A percentile compares a stretch with the other conserved stretches of the same genome.
Evolutionary conservation across 2,329 filamentous ascomycete genomes (phyloP).

Genomic region (Verruconis gallopava): DNA sequence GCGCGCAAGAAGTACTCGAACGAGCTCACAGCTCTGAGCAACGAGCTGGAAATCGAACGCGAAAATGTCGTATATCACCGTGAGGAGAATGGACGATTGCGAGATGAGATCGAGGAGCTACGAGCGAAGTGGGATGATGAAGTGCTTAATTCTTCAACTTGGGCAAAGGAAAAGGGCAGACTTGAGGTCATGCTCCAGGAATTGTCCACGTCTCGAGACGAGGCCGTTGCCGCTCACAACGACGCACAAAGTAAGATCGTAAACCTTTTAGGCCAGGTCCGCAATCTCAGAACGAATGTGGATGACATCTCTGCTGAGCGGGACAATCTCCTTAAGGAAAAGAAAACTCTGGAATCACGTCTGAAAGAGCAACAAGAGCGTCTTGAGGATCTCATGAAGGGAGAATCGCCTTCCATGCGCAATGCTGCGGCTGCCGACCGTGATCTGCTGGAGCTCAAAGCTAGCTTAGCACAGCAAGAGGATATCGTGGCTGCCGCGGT

Average conservation of each 20-base stretch:
- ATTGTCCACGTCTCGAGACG: slow-evolving; percentile 80
- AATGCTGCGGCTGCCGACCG: slow-evolving; percentile 82
- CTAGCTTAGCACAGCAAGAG: slow-evolving; percentile 79
- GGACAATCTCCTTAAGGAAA: slow-evolving; percentile 74
- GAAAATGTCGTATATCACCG: slow-evolving; percentile 78
- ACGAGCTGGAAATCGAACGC: slow-evolving; percentile 84
- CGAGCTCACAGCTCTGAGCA: slow-evolving; percentile 77
- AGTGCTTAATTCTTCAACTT: slow-evolving; percentile 91
- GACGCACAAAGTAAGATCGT: slow-evolving; percentile 92
- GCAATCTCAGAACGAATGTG: slow-evolving; percentile 66
- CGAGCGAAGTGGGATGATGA: slow-evolving; percentile 97
- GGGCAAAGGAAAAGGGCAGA: slow-evolving; percentile 94
- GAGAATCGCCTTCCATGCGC: slow-evolving; percentile 75
- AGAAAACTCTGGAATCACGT: slow-evolving; percentile 74
- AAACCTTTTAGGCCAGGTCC: slow-evolving; percentile 76
- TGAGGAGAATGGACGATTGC: slow-evolving; percentile 71
- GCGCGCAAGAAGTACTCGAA: slow-evolving; percentile 94
- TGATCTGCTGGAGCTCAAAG: slow-evolving; percentile 80
- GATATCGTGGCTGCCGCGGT: slow-evolving; percentile 84
- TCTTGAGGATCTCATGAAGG: slow-evolving; percentile 74
- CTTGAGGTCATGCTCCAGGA: slow-evolving; percentile 83
- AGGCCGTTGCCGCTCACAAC: slow-evolving; percentile 84
- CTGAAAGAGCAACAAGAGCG: slow-evolving; percentile 78
- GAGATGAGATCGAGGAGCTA: slow-evolving; percentile 92
- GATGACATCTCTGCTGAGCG: slow-evolving; percentile 80